phyloP scores from a whole-genome alignment of 352 stramenopile species.

The Thraustotheca clavata region DNA sequence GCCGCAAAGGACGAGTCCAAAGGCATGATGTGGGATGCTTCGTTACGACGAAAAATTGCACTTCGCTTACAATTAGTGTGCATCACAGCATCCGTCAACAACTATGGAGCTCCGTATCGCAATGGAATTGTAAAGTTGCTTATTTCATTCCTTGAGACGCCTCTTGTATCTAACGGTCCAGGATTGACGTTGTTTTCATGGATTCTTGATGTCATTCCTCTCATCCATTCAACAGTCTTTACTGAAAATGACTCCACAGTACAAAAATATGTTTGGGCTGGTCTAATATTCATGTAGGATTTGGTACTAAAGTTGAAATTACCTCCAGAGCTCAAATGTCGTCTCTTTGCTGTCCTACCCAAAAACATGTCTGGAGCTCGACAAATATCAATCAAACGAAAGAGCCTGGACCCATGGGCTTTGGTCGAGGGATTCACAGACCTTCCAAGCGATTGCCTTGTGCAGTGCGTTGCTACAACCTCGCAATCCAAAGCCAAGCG shows the following conservation, averaged over 20 bases:
- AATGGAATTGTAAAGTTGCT: slow-evolving; percentile 79
- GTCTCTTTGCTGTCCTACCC: slow-evolving; percentile 65
- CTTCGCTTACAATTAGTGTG: slow-evolving; percentile 68
- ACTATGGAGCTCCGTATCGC: slow-evolving; percentile 45
- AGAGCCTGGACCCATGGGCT: slow-evolving; percentile 64
- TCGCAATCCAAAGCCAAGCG: slow-evolving; percentile 42
- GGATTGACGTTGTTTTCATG: slow-evolving; percentile 77
- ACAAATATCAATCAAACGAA: slow-evolving; percentile 1
- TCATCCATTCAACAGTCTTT: slow-evolving; percentile 24
- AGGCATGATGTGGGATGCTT: slow-evolving; percentile 33
- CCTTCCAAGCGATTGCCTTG: slow-evolving; percentile 55
- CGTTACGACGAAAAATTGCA: slow-evolving; percentile 61
- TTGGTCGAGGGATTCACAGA: slow-evolving; percentile 60
- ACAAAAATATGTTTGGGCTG: neutral
- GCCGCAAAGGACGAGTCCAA: slow-evolving; percentile 35
- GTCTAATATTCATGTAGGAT: slow-evolving; percentile 33
- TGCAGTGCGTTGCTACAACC: slow-evolving; percentile 17
- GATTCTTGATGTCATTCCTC: slow-evolving; percentile 78
- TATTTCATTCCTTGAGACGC: slow-evolving; percentile 64
- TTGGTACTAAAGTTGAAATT: slow-evolving; percentile 56
- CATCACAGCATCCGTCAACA: slow-evolving; percentile 63
- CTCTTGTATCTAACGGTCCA: slow-evolving; percentile 40
- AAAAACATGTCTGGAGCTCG: slow-evolving; percentile 32
- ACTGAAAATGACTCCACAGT: slow-evolving; percentile 3
- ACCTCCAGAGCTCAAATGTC: slow-evolving; percentile 42